Evolutionary conservation across 139 green algal species (phyloP).

Genomic region (Chlamydomonas schloesseri): DNA sequence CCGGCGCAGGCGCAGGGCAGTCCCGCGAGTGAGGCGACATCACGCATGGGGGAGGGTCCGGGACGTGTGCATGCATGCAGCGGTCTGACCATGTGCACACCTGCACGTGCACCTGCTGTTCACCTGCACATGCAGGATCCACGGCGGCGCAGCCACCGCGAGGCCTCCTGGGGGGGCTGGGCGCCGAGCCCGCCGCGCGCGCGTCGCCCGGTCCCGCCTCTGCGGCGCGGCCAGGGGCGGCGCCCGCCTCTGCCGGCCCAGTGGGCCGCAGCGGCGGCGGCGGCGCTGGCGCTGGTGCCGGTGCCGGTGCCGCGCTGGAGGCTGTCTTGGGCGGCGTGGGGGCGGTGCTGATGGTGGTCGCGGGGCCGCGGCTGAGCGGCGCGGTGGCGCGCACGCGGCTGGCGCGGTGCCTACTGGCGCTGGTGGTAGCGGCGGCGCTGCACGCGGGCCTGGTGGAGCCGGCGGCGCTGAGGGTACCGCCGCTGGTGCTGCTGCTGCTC

Average conservation of each 20-base stretch:
- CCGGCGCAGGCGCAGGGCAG: too few species aligned
- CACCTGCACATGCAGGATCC: too few species aligned
- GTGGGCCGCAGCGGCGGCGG: background rate
- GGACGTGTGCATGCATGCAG: too few species aligned
- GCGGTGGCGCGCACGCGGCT: slow-evolving; percentile 7
- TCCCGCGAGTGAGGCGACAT: too few species aligned
- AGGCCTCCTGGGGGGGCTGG: background rate
- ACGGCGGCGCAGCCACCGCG: too few species aligned
- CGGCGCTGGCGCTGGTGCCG: too few species aligned
- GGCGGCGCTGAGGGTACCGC: background rate
- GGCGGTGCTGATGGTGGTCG: background rate
- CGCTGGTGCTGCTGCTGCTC: background rate
- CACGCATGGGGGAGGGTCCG: too few species aligned
- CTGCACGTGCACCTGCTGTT: too few species aligned
- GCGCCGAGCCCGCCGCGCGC: too few species aligned
- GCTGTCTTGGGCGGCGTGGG: too few species aligned
- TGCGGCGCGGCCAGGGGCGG: background rate
- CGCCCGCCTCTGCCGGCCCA: background rate
- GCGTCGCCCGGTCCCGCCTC: too few species aligned
- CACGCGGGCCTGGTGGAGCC: background rate
- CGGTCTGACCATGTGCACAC: too few species aligned
- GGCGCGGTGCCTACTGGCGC: background rate
- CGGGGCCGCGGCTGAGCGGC: background rate
- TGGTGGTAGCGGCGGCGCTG: slow-evolving; percentile 2
- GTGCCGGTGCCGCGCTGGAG: background rate